Conservation (phyloP, 495 filamentous ascomycete species). For the Annulohypoxylon moriforme region DNA sequence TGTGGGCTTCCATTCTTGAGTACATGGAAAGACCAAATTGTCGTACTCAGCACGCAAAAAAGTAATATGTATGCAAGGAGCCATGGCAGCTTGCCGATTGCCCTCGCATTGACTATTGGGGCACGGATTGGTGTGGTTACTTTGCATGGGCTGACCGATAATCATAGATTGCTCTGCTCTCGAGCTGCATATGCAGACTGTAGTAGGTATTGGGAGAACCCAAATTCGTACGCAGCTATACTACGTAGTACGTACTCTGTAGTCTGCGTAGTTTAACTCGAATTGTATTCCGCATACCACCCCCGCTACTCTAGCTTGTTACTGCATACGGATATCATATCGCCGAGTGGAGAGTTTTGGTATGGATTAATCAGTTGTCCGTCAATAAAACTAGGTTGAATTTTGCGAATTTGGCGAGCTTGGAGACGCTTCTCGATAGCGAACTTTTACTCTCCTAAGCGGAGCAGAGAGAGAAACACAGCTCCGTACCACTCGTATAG, state of each 20-base stretch:
- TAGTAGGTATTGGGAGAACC: slow-evolving; percentile 32
- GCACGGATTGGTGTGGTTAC: slow-evolving; percentile 42
- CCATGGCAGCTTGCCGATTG: slow-evolving; percentile 47
- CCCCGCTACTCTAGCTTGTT: slow-evolving; percentile 27
- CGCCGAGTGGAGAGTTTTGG: slow-evolving; percentile 28
- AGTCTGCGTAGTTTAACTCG: slow-evolving; percentile 23
- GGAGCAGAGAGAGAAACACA: slow-evolving; percentile 12
- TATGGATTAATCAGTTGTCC: slow-evolving; percentile 24
- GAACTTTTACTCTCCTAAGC: slow-evolving; percentile 30
- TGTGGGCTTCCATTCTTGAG: slow-evolving; percentile 33
- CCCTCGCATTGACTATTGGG: slow-evolving; percentile 43
- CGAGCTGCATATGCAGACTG: slow-evolving; percentile 42
- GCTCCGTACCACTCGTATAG: slow-evolving; percentile 26
- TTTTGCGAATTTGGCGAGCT: slow-evolving; percentile 33
- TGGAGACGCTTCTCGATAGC: slow-evolving; percentile 22
- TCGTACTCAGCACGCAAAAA: slow-evolving; percentile 36
- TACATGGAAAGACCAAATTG: slow-evolving; percentile 23
- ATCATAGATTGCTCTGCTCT: slow-evolving; percentile 48
- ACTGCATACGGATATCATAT: slow-evolving; percentile 43
- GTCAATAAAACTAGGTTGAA: slow-evolving; percentile 32
- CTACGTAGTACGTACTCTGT: slow-evolving; percentile 18
- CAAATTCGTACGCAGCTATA: slow-evolving; percentile 38
- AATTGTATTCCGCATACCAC: slow-evolving; percentile 20
- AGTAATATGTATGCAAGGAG: slow-evolving; percentile 47
- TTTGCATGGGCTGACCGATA: slow-evolving; percentile 48